Base-by-base conservation (phyloP, 1,284 basidiomycete genomes). In the Ceratobasidium sp. region DNA sequence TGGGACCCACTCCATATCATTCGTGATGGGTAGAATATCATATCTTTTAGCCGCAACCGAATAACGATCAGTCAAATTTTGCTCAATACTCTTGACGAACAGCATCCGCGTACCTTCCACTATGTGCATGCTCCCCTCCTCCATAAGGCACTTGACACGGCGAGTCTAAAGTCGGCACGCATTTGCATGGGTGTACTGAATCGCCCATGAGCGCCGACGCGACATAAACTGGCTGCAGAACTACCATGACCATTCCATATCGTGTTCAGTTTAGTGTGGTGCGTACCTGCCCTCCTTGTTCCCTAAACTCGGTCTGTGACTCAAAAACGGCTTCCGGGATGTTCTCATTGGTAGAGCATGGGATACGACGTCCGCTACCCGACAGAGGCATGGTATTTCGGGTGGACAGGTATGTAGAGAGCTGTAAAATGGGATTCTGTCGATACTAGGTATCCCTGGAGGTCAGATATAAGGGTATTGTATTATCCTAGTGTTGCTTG, bases 171-270 rank as follows among this genome's bases (percentile, higher is more conserved):
- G 87, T 83, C 15, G 91, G 89, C 3, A 86, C 89, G 82, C 95
- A 89, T 86, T 95, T 95, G 89, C 94, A 94, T 9, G 93, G 93
- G 80, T 95, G 93, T 2, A 94, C 92, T 0, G 91, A 89, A 80
- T 86, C 87, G 63, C 87, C 86, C 81, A 93, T 87, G 64, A 94
- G 85, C 20, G 92, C 93, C 13, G 92, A 93, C 33, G 93, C 94
- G 49, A 95, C 81, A 85, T 88, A 95, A 79, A 94, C 83, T 10
- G 92, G 91, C 71, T 78, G 60, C 26, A 70, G 40, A n/a, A 5
- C 49, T 40, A 7, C 44, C 51, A 20, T 33, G 13, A 4, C 18
- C 20, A 15, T 26, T 40, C 4, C 33, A 5, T 42, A 9, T 51
- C 44, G 12, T 33, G 28, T 10, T 12, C 12, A 28, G 6, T 9